phyloP scores from a whole-genome alignment of 768 basidiomycete species.

The Lactifluus pinguis region DNA sequence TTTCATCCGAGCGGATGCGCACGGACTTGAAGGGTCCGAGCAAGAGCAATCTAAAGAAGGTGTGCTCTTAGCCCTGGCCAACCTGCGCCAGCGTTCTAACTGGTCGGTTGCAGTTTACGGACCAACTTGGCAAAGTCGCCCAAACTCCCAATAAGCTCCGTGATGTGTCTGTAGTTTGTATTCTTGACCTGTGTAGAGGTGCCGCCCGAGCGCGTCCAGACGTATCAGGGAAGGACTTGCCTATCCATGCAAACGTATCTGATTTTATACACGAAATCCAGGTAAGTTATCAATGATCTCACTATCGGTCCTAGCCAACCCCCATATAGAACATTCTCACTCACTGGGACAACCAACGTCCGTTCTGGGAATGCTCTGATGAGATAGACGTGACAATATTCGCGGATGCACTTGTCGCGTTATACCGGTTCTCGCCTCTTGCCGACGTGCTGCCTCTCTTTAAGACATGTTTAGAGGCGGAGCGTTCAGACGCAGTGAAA shows the following conservation, averaged over 20 bases:
- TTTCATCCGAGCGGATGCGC: slow-evolving; percentile 56
- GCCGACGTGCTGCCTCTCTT: slow-evolving; percentile 57
- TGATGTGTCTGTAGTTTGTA: slow-evolving; percentile 63
- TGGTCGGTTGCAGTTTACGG: slow-evolving; percentile 41
- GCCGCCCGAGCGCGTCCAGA: slow-evolving; percentile 40
- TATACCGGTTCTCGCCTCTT: slow-evolving; percentile 61
- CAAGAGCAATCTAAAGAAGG: slow-evolving; percentile 20
- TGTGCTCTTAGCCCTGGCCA: not conserved
- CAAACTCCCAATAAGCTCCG: slow-evolving; percentile 43
- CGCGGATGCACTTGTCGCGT: slow-evolving; percentile 60
- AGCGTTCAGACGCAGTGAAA: slow-evolving; percentile 76
- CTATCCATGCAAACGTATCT: slow-evolving; percentile 53
- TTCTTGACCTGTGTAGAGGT: slow-evolving; percentile 69
- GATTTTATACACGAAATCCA: slow-evolving; percentile 78
- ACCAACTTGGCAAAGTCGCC: slow-evolving; percentile 44
- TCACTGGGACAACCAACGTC: slow-evolving; percentile 30
- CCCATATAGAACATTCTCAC: slow-evolving; percentile 21
- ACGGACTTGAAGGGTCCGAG: slow-evolving; percentile 32
- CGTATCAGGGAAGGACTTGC: slow-evolving; percentile 40
- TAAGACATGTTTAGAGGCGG: slow-evolving; percentile 56
- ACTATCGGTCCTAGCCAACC: slow-evolving; percentile 21
- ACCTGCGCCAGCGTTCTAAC: not conserved
- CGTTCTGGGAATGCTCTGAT: slow-evolving; percentile 65
- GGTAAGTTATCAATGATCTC: slow-evolving; percentile 31
- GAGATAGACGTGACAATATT: slow-evolving; percentile 71